Conservation (phyloP, 768 basidiomycete genomes). For the Trametes villosa region DNA sequence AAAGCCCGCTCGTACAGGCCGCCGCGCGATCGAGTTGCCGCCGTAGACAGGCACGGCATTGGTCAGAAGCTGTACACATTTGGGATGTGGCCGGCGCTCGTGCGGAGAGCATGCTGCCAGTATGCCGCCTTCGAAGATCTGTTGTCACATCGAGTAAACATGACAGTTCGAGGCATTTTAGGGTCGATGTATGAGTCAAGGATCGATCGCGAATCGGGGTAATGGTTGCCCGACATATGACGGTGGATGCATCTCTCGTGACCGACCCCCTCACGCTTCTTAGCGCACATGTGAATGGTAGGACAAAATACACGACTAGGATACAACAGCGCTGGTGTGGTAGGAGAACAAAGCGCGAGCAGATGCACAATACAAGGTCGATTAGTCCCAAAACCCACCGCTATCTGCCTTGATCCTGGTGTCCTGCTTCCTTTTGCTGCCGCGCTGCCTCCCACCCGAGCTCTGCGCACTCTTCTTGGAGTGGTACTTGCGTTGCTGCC, state of each 20-base stretch:
- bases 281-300: not conserved
- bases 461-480: slow-evolving; percentile 67
- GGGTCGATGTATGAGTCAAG: no score
- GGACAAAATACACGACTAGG: slow-evolving; percentile 1
- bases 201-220: not conserved
- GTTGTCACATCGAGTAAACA: slow-evolving; percentile 16
- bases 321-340: not conserved
- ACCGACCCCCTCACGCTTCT: not conserved
- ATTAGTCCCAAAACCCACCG: slow-evolving; percentile 55
- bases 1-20: no score
- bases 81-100: no score
- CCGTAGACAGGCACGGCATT: no score
- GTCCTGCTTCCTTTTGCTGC: slow-evolving; percentile 87
- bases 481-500: slow-evolving; percentile 77
- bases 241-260: no score
- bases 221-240: not conserved
- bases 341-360: not conserved
- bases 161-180: slow-evolving; percentile 1
- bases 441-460: slow-evolving; percentile 67
- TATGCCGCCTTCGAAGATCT: not conserved
- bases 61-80: no score
- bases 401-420: slow-evolving; percentile 62
- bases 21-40: no score
- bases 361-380: not conserved
- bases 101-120: no score